A percentile compares a stretch with the other conserved stretches of the same genome.
Evolutionary conservation across 192 early-diverging fungal genomes (phyloP).

Genomic region (Linnemannia exigua): DNA sequence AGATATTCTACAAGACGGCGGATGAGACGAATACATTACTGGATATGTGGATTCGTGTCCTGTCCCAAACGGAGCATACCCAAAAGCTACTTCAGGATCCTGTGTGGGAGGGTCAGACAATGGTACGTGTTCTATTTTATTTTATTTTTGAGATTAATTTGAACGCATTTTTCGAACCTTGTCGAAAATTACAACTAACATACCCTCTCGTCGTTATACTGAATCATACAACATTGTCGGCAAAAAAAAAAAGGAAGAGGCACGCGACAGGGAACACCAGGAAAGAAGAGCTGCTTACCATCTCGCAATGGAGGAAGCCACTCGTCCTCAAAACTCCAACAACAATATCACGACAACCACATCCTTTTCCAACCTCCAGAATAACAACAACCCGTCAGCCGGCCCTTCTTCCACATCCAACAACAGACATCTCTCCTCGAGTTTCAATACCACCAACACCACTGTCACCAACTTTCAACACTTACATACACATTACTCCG

Average conservation of each 20-base stretch:
- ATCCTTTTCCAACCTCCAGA: neutral
- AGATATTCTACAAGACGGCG: constrained; percentile 53
- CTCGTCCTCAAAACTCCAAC: constrained; percentile 3
- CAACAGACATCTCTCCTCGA: neutral
- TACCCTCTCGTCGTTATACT: neutral
- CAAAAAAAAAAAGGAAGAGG: no score
- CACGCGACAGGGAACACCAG: constrained; percentile 38
- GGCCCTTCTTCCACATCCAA: neutral
- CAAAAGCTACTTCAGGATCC: constrained; percentile 51
- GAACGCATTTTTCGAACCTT: no score
- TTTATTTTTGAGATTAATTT: neutral
- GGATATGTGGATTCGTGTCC: constrained; percentile 60
- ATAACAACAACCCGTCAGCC: neutral
- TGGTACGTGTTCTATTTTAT: constrained; percentile 23
- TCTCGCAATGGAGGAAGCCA: constrained; percentile 46
- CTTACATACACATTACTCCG: no score
- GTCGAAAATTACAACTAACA: neutral
- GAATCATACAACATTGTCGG: neutral
- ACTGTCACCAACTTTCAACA: neutral
- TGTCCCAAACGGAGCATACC: constrained; percentile 56
- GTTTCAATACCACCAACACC: neutral
- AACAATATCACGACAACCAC: neutral
- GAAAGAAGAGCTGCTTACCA: constrained; percentile 41
- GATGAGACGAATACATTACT: constrained; percentile 58
- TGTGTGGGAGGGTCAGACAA: constrained; percentile 47